phyloP scores from a whole-genome alignment of 2,329 filamentous ascomycete genomes.

The Cryphonectria parasitica region DNA sequence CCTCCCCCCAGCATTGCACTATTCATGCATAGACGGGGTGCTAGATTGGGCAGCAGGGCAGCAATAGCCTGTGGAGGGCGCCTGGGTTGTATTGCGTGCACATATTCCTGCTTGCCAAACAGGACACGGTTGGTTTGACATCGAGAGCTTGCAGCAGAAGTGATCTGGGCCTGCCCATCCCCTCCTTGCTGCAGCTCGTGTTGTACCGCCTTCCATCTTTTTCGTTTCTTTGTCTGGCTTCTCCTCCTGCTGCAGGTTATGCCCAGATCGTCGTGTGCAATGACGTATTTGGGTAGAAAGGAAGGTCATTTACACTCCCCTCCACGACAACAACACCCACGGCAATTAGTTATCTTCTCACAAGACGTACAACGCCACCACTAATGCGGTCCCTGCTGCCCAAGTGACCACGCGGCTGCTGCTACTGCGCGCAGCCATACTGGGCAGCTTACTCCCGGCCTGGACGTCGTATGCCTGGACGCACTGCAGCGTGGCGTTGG shows the following conservation, averaged over 20 bases:
- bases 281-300: no score
- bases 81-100: background rate
- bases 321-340: no score
- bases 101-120: background rate
- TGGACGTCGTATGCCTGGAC: conserved; percentile 8
- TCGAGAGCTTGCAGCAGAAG: background rate
- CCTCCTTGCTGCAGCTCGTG: no score
- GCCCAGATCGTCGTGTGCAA: no score
- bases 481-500: conserved; percentile 8
- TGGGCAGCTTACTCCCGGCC: background rate
- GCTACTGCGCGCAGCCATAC: background rate
- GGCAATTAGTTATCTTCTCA: background rate
- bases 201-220: no score
- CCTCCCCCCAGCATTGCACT: background rate
- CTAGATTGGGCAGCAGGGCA: background rate
- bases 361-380: background rate
- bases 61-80: no score
- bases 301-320: no score
- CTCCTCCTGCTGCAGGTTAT: no score
- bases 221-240: no score
- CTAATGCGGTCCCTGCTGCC: background rate
- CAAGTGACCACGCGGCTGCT: background rate
- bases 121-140: background rate
- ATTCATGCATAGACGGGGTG: background rate
- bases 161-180: no score